Evolutionary conservation across 805 yeast genomes (phyloP), one percentile per base, ranked within the genome.

Genomic region (Wickerhamomyces bovis): DNA sequence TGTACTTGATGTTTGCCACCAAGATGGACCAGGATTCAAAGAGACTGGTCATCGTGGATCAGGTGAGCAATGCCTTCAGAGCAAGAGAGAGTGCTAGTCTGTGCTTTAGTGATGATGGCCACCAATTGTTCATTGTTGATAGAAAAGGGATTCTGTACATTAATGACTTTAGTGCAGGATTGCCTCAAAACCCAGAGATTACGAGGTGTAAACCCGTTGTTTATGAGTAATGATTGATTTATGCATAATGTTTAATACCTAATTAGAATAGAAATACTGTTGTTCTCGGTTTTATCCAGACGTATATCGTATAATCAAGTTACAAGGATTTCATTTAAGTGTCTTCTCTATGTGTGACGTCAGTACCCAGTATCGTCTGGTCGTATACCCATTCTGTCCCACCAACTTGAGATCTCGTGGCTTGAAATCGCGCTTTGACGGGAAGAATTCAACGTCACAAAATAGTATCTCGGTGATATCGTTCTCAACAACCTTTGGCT

Each of bases 141-240:
- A 70, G 97, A 38, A 87, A 85, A 57, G 97, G 97, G 0, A 64
- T 79, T 0, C 67, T 89, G 41, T 81, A 82, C 51, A 77, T 89
- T 28, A 87, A 85, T 54, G 97, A 90, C 65, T 90, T 89, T 66
- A 85, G 94, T 13, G 90, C 89, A 44, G 96, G 95, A 2, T 65
- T 82, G 20, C 94, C 94, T 2, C 45, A 47, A 15, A 44, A 28
- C 23, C 48, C 51, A 18, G 48, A 48, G n/a, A 44, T 48, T 10
- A 48, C 51, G 13, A 33, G 45, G 6, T 48, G 51, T 30, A 44
- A 44, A 23, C 44, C 38, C 23, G 45, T 44, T 25, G 38, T 38
- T 19, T 22, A 21, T 10, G 42, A 45, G 18, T 26, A 30, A 20
- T 33, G 36, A 33, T 10, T n/a, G n/a, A n/a, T 9, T 28, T 28